Evolutionary conservation across 75 land plant species (phyloP).

Genomic region (Selaginella tamariscina): DNA sequence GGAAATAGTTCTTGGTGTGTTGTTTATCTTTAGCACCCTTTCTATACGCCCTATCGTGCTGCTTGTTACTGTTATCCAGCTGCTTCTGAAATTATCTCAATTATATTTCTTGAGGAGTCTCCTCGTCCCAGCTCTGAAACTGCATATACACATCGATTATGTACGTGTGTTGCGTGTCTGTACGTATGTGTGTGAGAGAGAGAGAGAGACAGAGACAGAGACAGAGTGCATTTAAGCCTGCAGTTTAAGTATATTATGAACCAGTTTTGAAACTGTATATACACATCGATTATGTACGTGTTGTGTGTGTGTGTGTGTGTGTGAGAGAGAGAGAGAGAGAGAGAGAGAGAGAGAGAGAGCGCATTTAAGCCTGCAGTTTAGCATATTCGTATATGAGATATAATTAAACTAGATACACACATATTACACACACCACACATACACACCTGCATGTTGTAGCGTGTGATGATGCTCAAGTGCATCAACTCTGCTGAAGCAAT

Average conservation of each 20-base stretch:
- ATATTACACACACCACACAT: too few relatives aligned
- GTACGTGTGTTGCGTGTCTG: too few relatives aligned
- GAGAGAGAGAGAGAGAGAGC: background rate
- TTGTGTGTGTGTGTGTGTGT: too few relatives aligned
- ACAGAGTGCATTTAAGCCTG: too few relatives aligned
- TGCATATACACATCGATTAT: conserved; percentile 19
- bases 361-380: too few relatives aligned
- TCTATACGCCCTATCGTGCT: conserved; percentile 36
- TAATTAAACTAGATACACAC: too few relatives aligned
- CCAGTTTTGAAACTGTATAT: conserved; percentile 56
- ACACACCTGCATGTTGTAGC: conserved; percentile 10
- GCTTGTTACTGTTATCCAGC: conserved; percentile 35
- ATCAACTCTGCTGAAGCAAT: background rate
- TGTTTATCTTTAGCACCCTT: conserved; percentile 67
- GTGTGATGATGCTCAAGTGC: conserved; percentile 12
- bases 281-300: too few relatives aligned
- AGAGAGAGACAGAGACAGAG: background rate
- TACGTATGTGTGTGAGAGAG: too few relatives aligned
- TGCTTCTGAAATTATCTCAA: conserved; percentile 83
- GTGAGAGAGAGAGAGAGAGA: background rate
- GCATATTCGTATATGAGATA: too few relatives aligned
- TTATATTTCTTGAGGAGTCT: conserved; percentile 81
- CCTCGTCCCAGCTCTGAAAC: conserved; percentile 77
- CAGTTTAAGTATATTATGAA: too few relatives aligned
- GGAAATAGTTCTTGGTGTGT: conserved; percentile 54